These are phyloP conservation scores for Cladosporium cucumerinum DNA, from an alignment of 2,329 filamentous ascomycete species.

Conservation along the genomic window DNA sequence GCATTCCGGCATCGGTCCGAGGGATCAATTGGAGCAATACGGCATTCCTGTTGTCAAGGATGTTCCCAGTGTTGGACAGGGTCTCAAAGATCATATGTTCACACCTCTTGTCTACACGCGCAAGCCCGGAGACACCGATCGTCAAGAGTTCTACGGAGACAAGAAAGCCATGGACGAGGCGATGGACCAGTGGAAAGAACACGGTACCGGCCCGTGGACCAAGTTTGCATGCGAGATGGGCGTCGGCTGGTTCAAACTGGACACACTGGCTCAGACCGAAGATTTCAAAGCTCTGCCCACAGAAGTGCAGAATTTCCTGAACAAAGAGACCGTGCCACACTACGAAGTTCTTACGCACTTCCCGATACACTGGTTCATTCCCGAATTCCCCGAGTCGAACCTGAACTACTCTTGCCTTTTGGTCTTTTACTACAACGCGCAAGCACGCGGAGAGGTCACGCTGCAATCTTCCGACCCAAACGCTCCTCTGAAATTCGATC, in stretches of 20 bases:
- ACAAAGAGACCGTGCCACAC: slow-evolving; percentile 52
- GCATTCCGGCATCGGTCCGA: slow-evolving; percentile 65
- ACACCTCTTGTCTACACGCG: slow-evolving; percentile 10
- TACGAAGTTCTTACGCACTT: slow-evolving; percentile 53
- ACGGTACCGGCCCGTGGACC: slow-evolving; percentile 5
- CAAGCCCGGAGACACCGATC: slow-evolving; percentile 1
- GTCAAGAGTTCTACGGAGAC: slow-evolving; percentile 8
- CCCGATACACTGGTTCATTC: slow-evolving; percentile 28
- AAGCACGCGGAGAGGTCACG: slow-evolving; percentile 51
- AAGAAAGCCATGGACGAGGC: slow-evolving; percentile 11
- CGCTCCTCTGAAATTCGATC: slow-evolving; percentile 50
- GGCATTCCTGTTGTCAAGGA: slow-evolving; percentile 7
- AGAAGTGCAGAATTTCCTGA: slow-evolving; percentile 45
- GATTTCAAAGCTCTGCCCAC: slow-evolving; percentile 53
- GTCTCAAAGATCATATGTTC: slow-evolving; percentile 12
- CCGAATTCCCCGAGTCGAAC: slow-evolving; percentile 6
- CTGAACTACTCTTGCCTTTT: slow-evolving; percentile 9
- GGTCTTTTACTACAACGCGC: slow-evolving; percentile 40
- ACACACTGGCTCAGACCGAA: slow-evolving; percentile 30
- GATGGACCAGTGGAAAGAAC: slow-evolving; percentile 10
- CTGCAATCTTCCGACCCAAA: slow-evolving; percentile 54
- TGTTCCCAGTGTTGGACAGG: slow-evolving; percentile 1
- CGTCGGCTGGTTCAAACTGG: slow-evolving; percentile 42
- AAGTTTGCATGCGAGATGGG: slow-evolving; percentile 6
- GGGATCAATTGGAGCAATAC: slow-evolving; percentile 39